Base-by-base conservation (phyloP, 2,329 filamentous ascomycete species). In the Colletotrichum karsti region DNA sequence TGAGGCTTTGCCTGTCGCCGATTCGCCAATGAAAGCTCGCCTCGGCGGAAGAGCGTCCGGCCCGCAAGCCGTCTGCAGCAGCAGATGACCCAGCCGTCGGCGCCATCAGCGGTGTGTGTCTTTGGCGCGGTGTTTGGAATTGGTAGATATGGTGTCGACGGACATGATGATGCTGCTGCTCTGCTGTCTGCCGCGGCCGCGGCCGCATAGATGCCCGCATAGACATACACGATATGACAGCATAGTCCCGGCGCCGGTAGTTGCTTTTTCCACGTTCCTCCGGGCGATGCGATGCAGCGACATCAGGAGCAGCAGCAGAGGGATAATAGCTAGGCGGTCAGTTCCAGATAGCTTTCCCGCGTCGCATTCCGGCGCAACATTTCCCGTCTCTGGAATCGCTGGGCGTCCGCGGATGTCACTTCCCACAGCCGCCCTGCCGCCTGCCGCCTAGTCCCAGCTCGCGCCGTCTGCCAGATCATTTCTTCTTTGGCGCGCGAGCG, bases 1-100 rank as follows among this genome's bases (percentile, higher is more conserved):
- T n/a, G n/a, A n/a, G 22, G 48, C 13, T 26, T 28, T 50, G 44
- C 44, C n/a, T 28, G 20, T 48, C 18, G 15, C 28, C 48, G 20
- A 51, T 30, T 51, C 48, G 10, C 26, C n/a, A n/a, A 13, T 33
- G 48, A n/a, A n/a, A n/a, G n/a, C n/a, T n/a, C n/a, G n/a, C n/a
- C n/a, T n/a, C n/a, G n/a, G 48, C 41, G 55, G 55, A 26, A 59
- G 56, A 59, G 56, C 30, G 42, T 50, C 56, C 56, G 56, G 56
- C 28, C 56, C 56, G 56, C 56, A 59, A 39, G 30, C 42, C 56
- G 42, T 20, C 15, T 6, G 35, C 26, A 12, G 10, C 22, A n/a
- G 30, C 18, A 57, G 55, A 7, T 41, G n/a, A 28, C 24, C 18
- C n/a, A 46, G 13, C 42, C 33, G 39, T 50, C 56, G 42, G 56